Base-by-base conservation (phyloP, 148 eudicot genomes). In the Fagopyrum tataricum region DNA sequence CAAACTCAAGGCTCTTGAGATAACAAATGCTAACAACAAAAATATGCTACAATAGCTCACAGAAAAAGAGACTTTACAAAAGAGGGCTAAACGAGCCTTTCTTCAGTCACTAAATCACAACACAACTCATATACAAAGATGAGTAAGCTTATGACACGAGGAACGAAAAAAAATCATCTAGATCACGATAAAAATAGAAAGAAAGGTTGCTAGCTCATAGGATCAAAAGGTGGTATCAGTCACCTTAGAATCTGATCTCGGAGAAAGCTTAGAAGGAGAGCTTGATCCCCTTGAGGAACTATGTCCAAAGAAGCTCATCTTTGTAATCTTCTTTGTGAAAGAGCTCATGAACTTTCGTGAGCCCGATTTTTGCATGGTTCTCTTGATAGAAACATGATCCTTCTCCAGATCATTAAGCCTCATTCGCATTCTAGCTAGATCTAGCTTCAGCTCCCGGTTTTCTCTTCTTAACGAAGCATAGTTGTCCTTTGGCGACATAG, bases 361-460 rank as follows among this genome's bases (percentile, higher is more conserved):
- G 75, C 76, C 86, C 2, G 97, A 88, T 72, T 86, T 95, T 72
- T 90, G 86, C 90, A 95, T 83, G 18, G 78, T 81, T 79, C 88
- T 88, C 91, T 92, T 95, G 92, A 95, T 91, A 62, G 87, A 90
- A n/a, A 92, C 97, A 79, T 95, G 99, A 11, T 91, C 99, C 61
- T 88, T 95, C 87, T 95, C 99, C 44, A 95, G 76, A 84, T 95
- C 99, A 78, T 92, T 95, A 12, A 95, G 82, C 74, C 97, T 90
- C 97, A 95, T 95, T 67, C 99, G 73, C 78, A 95, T 31, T 37
- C 99, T 83, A 24, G 99, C 97, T 40, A 95, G 83, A 78, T 95
- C 99, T 7, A 91, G 97, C 82, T 95, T 95, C 71, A 95, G 84
- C 70, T 95, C 99, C 73, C 97, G 75, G 55, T 95, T 95, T 37